Conservation (phyloP, 345 rosid genomes). For the Dipteronia sinensis region DNA sequence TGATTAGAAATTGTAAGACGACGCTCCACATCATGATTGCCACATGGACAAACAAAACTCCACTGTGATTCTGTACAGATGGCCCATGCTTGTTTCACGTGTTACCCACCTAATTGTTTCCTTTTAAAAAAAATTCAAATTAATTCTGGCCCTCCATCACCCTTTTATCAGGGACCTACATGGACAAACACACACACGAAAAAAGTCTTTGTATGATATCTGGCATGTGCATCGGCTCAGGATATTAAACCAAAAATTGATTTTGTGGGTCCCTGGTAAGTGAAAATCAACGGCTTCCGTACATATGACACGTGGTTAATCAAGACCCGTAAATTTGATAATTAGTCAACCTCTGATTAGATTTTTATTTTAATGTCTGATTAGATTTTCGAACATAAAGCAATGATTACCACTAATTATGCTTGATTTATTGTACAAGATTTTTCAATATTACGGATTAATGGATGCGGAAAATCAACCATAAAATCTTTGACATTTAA, state of each 20-base stretch:
- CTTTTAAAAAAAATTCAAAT: not conserved
- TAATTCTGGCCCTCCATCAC: constrained; percentile 6
- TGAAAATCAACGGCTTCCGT: not conserved
- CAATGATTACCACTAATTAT: constrained; percentile 23
- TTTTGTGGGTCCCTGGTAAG: constrained; percentile 10
- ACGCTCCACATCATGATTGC: constrained; percentile 1
- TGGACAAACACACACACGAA: not conserved
- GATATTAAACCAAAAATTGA: not conserved
- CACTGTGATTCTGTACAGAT: not conserved
- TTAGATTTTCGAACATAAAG: constrained; percentile 9
- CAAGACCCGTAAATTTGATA: not conserved
- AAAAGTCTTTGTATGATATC: constrained; percentile 17
- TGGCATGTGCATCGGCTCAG: constrained; percentile 28
- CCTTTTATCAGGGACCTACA: constrained; percentile 3
- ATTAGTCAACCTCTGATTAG: constrained; percentile 19
- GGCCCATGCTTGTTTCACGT: constrained; percentile 23
- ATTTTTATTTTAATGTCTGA: not conserved
- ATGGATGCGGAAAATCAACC: not conserved
- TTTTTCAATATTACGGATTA: not conserved
- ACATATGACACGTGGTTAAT: constrained; percentile 12
- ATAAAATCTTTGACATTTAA: too few species aligned
- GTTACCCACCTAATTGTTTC: constrained; percentile 17
- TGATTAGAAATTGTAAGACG: constrained; percentile 1
- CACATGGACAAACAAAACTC: not conserved
- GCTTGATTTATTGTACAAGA: not conserved